Evolutionary conservation across 345 rosid species (phyloP), one percentile per base, ranked within the genome.

Genomic region (Lepidium didymum): DNA sequence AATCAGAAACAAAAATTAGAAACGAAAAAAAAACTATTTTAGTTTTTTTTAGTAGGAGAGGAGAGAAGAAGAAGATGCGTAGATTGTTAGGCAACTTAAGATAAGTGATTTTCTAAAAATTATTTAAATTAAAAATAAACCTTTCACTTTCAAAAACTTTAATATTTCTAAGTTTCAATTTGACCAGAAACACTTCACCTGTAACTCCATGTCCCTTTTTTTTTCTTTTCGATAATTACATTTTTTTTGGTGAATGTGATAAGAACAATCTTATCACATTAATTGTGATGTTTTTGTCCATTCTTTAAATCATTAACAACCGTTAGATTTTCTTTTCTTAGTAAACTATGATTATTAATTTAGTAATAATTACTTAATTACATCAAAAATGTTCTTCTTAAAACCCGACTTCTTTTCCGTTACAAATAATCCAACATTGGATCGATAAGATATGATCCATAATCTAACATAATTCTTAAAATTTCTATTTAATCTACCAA

Each of bases 151-250:
- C 71, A 72, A 38, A 31, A 72, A 64, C 76, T 73, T 73, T 65
- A 73, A 33, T 49, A 73, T 65, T 65, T 65, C 61, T 66, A 64
- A 65, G 77, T 57, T 73, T 65, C 67, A 73, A 65, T 73, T 73
- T 73, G 77, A 73, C 77, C 72, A 73, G 77, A 53, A 65, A 73
- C 77, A 65, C 77, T 73, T 73, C 77, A 73, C 55, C 71, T 65
- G 60, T 56, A 63, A 56, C 77, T 49, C 61, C 67, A 38, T 56
- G 66, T 40, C 77, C 71, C 29, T 64, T 23, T 72, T 27, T 27
- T 2, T 25, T 27, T 27, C 31, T 27, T 27, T 27, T 27, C 31
- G 5, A 27, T 27, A 27, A 27, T 27, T 27, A 27, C 31, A 27
- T 27, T 27, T 56, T 21, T 64, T 64, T 40, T 16, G 58, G 58